phyloP scores from a whole-genome alignment of 2,329 filamentous ascomycete species.

The Myriangium duriaei region DNA sequence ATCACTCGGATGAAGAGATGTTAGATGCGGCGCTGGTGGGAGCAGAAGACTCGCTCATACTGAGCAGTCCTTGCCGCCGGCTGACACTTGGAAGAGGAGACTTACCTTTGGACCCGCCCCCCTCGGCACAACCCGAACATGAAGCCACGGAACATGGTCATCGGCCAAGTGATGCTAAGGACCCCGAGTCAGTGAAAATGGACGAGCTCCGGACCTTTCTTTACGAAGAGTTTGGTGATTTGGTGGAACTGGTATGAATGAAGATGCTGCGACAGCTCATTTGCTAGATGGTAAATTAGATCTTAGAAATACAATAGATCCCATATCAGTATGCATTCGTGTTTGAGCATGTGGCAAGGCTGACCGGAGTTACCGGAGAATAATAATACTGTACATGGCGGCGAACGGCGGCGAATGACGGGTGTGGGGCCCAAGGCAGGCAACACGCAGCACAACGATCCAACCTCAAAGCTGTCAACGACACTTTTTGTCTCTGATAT shows the following conservation, averaged over 20 bases:
- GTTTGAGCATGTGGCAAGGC: too few species aligned
- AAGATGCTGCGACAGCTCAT: too few species aligned
- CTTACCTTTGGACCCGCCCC: neutral
- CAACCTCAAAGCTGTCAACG: too few species aligned
- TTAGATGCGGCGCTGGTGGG: conserved; percentile 13
- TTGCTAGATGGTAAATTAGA: too few species aligned
- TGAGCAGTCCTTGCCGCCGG: conserved; percentile 1
- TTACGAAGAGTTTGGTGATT: conserved; percentile 26
- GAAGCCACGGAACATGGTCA: neutral
- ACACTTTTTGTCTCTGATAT: too few species aligned
- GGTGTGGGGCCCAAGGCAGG: too few species aligned
- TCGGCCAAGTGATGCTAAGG: conserved; percentile 1
- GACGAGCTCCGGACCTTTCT: conserved; percentile 28
- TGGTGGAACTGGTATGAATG: conserved; percentile 24
- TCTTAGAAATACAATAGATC: too few species aligned
- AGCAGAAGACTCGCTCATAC: conserved; percentile 10
- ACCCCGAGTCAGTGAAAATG: conserved; percentile 5
- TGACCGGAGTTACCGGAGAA: too few species aligned
- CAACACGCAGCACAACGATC: too few species aligned
- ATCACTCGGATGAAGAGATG: conserved; percentile 13
- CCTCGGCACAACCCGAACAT: neutral
- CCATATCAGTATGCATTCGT: too few species aligned
- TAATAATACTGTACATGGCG: too few species aligned
- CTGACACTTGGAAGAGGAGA: neutral
- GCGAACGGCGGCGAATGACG: too few species aligned